Evolutionary conservation across 2,329 filamentous ascomycete genomes (phyloP), one percentile per base, ranked within the genome.

Genomic region (Colletotrichum spaethianum): DNA sequence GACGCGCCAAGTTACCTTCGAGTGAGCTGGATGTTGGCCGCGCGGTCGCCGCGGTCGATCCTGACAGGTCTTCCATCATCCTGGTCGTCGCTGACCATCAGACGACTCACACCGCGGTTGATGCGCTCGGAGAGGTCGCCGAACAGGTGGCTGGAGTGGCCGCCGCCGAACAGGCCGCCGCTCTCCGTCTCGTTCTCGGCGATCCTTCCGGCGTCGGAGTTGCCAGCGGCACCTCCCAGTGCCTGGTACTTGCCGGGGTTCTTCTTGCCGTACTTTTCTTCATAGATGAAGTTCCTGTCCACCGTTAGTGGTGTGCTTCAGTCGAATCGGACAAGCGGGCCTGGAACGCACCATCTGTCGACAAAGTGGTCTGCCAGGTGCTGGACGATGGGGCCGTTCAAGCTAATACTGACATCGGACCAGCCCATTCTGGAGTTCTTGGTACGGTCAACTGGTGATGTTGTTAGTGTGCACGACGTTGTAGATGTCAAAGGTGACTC

Each of bases 401-500:
- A 81, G 76, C 91, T 94, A 67, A 98, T 86, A 14, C 93, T 92
- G 70, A 98, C 89, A 81, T 98, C 95, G 18, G 93, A 94, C 95
- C 95, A 98, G 26, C 95, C 95, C 94, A 98, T 98, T 72, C 95
- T 90, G 2, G 93, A 94, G 81, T 87, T 93, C 78, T 91, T 90
- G 14, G 91, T 92, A 61, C 95, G 90, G 77, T 97, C 93, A 26
- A 98, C 86, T 89, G 60, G 16, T 14, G 12, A 14, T 12, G 8
- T 7, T n/a, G 20, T 56, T 14, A 64, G 20, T 20, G 64, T 44
- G 16, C 36, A 36, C 48, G 6, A 18, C 20, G 20, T 14, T 5
- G 6, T n/a, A 2, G 3, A 38, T 20, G 8, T 28, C n/a, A 7
- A 12, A 20, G 2, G 20, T 4, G 4, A 71, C 85, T 77, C 76